Base-by-base conservation (phyloP, 768 basidiomycete species). In the Boletus speciosus region DNA sequence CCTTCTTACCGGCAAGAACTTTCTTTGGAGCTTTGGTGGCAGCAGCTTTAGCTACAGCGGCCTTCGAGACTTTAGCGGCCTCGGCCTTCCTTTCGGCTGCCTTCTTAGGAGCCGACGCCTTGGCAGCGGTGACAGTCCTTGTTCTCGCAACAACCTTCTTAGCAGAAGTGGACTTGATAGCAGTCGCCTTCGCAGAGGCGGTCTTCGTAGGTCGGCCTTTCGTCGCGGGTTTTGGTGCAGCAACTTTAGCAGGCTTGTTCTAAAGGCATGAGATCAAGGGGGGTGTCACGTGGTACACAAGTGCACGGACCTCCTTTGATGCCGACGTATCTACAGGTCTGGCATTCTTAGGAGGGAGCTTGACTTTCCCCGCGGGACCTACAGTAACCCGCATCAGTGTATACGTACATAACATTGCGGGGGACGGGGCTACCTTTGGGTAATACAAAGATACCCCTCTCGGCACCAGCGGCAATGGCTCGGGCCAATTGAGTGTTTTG, bases 391-490 rank as follows among this genome's bases (percentile, higher is more conserved):
- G 39, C 40, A 27, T 54, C 23, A 62, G 45, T 49, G 8, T 44
- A 35, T 40, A 47, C 38, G 48, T 14, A 47, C 43, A 12, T 31
- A 51, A 32, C 35, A 21, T 43, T 21, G 42, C 45, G 12, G 15
- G 45, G 51, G 53, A 48, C 51, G 21, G 21, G 58, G 58, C 63
- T 66, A 85, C 94, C 95, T 79, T 95, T 96, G 62, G 94, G 95
- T 36, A 96, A 79, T 27, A 83, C 75, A 71, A 98, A 95, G 59
- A 86, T 75, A 50, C 85, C 84, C 71, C 89, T 91, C 66, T 93
- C 88, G 35, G 81, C 83, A 51, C 95, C 93, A n/a, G 79, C 74
- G 49, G 81, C 74, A 67, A 98, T 86, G 51, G 94, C 93, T 61
- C 79, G 84, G 55, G 86, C 81, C 63, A 98, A 81, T 73, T 90